Evolutionary conservation across 176 grass and related monocot genomes (phyloP).

Genomic region (Eleusine indica): DNA sequence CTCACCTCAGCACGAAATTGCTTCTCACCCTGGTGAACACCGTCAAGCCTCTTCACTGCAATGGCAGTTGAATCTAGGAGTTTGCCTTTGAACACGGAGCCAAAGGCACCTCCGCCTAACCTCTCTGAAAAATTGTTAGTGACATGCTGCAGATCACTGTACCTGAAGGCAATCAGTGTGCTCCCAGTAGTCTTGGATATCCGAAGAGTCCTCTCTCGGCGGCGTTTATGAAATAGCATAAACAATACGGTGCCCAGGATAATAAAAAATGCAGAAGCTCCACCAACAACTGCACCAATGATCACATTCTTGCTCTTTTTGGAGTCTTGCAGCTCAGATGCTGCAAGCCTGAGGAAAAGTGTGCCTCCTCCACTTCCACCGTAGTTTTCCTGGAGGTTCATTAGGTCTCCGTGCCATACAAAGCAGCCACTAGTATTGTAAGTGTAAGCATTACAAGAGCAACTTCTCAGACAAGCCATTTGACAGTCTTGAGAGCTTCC

Average conservation of each 20-base stretch:
- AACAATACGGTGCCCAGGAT: slow-evolving; percentile 26
- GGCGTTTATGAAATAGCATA: slow-evolving; percentile 44
- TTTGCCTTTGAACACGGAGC: slow-evolving; percentile 67
- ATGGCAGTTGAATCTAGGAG: slow-evolving; percentile 68
- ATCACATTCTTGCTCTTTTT: slow-evolving; percentile 50
- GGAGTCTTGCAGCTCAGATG: slow-evolving; percentile 64
- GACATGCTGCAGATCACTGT: slow-evolving; percentile 66
- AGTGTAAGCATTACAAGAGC: slow-evolving; percentile 72
- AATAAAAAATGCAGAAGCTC: slow-evolving; percentile 40
- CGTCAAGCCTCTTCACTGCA: slow-evolving; percentile 80
- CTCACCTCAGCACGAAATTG: slow-evolving; percentile 96
- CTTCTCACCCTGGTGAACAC: slow-evolving; percentile 83
- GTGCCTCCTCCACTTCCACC: slow-evolving; percentile 47
- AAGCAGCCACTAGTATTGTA: slow-evolving; percentile 58
- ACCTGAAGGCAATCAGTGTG: slow-evolving; percentile 63
- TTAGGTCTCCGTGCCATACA: slow-evolving; percentile 63
- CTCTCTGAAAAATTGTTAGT: slow-evolving; percentile 77
- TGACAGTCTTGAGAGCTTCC: slow-evolving; percentile 52
- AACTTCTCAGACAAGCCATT: slow-evolving; percentile 59
- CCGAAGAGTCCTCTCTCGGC: slow-evolving; percentile 46
- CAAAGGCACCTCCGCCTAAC: slow-evolving; percentile 74
- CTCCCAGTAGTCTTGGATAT: slow-evolving; percentile 56
- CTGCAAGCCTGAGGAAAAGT: slow-evolving; percentile 75
- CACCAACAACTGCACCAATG: slow-evolving; percentile 47
- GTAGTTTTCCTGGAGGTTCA: slow-evolving; percentile 62